Percentiles rank a stretch among this genome's conserved stretches.
Evolutionary conservation across 176 grass and related monocot species (phyloP).

Genomic region (Lolium perenne): DNA sequence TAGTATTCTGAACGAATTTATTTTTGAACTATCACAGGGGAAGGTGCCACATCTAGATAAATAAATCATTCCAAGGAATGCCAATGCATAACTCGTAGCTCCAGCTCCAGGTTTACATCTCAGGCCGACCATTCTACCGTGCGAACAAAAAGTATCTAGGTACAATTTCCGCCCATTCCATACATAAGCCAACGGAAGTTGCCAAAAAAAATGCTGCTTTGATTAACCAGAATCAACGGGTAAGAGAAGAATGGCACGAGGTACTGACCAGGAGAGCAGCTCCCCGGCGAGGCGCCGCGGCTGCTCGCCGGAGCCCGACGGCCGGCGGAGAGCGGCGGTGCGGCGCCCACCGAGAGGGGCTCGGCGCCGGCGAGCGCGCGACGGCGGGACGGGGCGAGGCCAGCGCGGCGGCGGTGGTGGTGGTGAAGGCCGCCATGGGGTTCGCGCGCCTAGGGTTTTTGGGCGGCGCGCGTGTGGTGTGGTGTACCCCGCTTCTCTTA

Average conservation of each 20-base stretch:
- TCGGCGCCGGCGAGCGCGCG: slow-evolving; percentile 11
- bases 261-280: slow-evolving; percentile 33
- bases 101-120: too few relatives aligned
- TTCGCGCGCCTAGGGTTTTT: slow-evolving; percentile 25
- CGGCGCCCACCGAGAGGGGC: slow-evolving; percentile 21
- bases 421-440: slow-evolving; percentile 50
- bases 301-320: slow-evolving; percentile 23
- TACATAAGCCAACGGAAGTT: neutral
- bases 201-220: neutral
- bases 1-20: too few relatives aligned
- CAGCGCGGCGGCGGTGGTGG: slow-evolving; percentile 13
- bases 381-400: neutral
- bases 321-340: slow-evolving; percentile 27
- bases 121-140: too few relatives aligned
- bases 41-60: too few relatives aligned
- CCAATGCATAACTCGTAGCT: too few relatives aligned
- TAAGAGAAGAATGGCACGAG: too few relatives aligned
- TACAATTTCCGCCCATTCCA: neutral
- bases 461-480: slow-evolving; percentile 22
- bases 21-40: too few relatives aligned
- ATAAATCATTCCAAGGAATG: too few relatives aligned
- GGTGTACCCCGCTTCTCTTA: too few relatives aligned
- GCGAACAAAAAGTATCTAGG: too few relatives aligned
- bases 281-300: neutral
- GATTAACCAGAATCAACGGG: neutral